phyloP scores from a whole-genome alignment of 2,329 filamentous ascomycete genomes.

The Bipolaris gigantea region DNA sequence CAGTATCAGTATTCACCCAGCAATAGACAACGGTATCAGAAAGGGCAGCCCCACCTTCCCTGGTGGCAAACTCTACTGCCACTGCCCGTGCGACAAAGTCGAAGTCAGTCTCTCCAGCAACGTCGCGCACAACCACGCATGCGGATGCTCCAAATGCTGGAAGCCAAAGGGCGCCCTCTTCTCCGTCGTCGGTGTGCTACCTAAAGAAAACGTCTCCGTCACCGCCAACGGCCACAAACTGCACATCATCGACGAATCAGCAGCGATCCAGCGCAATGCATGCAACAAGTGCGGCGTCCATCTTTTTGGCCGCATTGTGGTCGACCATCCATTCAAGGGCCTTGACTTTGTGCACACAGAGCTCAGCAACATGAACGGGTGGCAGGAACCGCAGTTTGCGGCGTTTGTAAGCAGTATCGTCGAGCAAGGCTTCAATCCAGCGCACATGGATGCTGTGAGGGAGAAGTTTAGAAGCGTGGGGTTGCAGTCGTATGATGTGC shows the following conservation, averaged over 20 bases:
- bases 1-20: slow-evolving; percentile 63
- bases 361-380: slow-evolving; percentile 62
- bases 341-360: slow-evolving; percentile 71
- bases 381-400: slow-evolving; percentile 72
- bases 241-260: slow-evolving; percentile 55
- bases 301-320: slow-evolving; percentile 68
- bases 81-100: slow-evolving; percentile 59
- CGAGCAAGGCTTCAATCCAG: slow-evolving; percentile 65
- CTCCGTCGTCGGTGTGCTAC: slow-evolving; percentile 64
- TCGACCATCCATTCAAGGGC: slow-evolving; percentile 67
- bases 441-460: slow-evolving; percentile 59
- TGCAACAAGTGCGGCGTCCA: slow-evolving; percentile 55
- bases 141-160: slow-evolving; percentile 74
- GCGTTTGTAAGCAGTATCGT: slow-evolving; percentile 69
- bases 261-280: slow-evolving; percentile 58
- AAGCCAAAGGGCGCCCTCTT: slow-evolving; percentile 67
- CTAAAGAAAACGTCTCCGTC: slow-evolving; percentile 58
- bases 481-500: slow-evolving; percentile 64
- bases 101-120: slow-evolving; percentile 61
- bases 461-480: slow-evolving; percentile 57
- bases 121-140: slow-evolving; percentile 70
- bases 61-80: slow-evolving; percentile 65
- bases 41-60: slow-evolving; percentile 58
- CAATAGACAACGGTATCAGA: slow-evolving; percentile 63
- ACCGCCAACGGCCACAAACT: slow-evolving; percentile 63